Base-by-base conservation (phyloP, 305 asterid genomes). In the Ajuga reptans region DNA sequence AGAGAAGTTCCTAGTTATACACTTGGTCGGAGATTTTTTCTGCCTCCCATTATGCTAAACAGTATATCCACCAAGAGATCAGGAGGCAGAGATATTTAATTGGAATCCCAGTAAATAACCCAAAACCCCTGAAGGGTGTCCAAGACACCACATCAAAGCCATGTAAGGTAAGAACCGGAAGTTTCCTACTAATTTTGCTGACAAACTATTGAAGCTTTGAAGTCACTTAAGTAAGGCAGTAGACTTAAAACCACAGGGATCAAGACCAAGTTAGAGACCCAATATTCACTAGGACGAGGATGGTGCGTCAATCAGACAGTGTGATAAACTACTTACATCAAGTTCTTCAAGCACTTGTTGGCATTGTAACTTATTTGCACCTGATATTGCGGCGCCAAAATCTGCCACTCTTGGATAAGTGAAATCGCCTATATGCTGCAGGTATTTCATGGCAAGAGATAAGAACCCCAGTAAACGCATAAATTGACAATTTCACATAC, bases 311-410 rank as follows among this genome's bases (percentile, higher is more conserved):
- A 34, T 15, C 6, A 71, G 49, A 41, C 45, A 56, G 8, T 51
- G 37, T 9, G 33, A 9, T 62, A 14, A 29, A 63, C 64, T 59
- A 77, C 99, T 87, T 84, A 94, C 99, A 76, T 94, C 99, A 52
- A 94, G 90, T 87, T 94, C 99, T 84, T 94, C 99, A 75, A 94
- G 95, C 81, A 91, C 99, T 84, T 89, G 84, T 72, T 94, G 99
- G 77, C 95, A 84, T 62, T 86, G 97, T 51, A 71, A 72, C 81
- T 89, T 89, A 76, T 89, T 86, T 75, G 95, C 97, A 70, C 98
- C 99, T 58, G 96, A 89, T 84, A 94, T 91, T 72, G 99, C 98
- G 41, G 99, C 96, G 65, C 99, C 99, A 81, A 94, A 94, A 84
- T 94, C 99, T 65, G 99, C 99, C 77, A 94, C 89, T 81, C 96